Evolutionary conservation across 2,329 filamentous ascomycete species (phyloP).

Genomic region (Blumeria graminis): DNA sequence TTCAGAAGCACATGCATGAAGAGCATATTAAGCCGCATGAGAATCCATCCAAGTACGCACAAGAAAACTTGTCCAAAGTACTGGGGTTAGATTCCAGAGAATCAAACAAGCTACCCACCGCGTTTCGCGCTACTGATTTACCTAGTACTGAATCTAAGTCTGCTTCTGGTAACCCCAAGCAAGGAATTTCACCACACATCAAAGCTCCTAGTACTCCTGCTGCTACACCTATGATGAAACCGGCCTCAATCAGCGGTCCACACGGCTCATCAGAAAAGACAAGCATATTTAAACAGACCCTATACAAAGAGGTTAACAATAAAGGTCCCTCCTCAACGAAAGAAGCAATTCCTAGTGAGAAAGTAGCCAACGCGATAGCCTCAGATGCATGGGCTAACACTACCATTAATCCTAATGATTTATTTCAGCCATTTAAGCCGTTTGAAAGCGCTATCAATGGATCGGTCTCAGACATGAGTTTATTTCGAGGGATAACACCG

Average conservation of each 20-base stretch:
- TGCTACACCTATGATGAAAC: slow-evolving; percentile 25
- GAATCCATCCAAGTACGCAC: slow-evolving; percentile 28
- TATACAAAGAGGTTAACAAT: slow-evolving; percentile 6
- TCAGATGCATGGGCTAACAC: slow-evolving; percentile 19
- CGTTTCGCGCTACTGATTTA: slow-evolving; percentile 7
- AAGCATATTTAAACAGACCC: slow-evolving; percentile 8
- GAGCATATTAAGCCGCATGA: slow-evolving; percentile 32
- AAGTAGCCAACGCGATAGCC: slow-evolving; percentile 9
- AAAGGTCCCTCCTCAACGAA: slow-evolving; percentile 11
- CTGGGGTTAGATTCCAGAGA: slow-evolving; percentile 30
- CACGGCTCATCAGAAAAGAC: slow-evolving; percentile 22
- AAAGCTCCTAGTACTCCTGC: slow-evolving; percentile 16
- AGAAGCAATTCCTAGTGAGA: slow-evolving; percentile 9
- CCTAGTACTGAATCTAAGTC: slow-evolving; percentile 16
- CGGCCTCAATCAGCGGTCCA: slow-evolving; percentile 24
- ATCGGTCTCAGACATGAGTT: slow-evolving; percentile 26
- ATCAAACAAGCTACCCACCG: background rate
- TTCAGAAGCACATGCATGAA: slow-evolving; percentile 28
- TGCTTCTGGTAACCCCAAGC: slow-evolving; percentile 9
- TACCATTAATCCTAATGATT: slow-evolving; percentile 28
- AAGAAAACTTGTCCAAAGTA: slow-evolving; percentile 23
- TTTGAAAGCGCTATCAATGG: slow-evolving; percentile 21
- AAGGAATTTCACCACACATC: slow-evolving; percentile 20
- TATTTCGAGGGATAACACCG: slow-evolving; percentile 31
- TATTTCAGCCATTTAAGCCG: slow-evolving; percentile 19